These are phyloP conservation scores for Fusarium sororula DNA, from an alignment of 2,329 filamentous ascomycete species.

Conservation along the genomic window DNA sequence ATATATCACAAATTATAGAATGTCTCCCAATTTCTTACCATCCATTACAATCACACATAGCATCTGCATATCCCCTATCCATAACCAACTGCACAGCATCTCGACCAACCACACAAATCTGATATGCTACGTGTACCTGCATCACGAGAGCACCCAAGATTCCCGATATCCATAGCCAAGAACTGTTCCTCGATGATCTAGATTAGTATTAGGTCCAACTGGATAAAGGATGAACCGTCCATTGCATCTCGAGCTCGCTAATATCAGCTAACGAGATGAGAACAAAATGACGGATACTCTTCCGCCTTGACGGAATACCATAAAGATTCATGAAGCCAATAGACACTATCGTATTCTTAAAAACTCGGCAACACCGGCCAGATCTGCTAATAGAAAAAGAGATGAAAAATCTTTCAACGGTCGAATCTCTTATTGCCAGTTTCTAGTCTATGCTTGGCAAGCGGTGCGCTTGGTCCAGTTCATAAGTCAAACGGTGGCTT, in stretches of 20 bases:
- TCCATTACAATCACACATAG: background rate
- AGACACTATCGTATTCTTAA: background rate
- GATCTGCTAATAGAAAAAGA: background rate
- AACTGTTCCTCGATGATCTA: conserved; percentile 8
- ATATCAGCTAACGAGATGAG: conserved; percentile 11
- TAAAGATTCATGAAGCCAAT: background rate
- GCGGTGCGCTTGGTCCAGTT: background rate
- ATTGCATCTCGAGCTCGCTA: background rate
- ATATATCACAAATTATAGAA: background rate
- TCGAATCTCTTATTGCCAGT: background rate
- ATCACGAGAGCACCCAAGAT: conserved; percentile 9
- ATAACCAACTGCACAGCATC: background rate
- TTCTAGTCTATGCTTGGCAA: conserved; percentile 1
- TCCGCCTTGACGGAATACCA: conserved; percentile 5
- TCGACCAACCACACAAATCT: background rate
- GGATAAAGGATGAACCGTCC: background rate
- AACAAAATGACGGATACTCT: background rate
- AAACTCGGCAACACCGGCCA: background rate
- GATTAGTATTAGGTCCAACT: background rate
- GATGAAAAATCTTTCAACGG: conserved; percentile 4
- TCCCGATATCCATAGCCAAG: conserved; percentile 5
- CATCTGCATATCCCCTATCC: background rate
- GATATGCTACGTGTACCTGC: conserved; percentile 15
- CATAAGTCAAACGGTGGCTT: background rate
- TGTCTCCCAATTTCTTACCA: background rate